A percentile compares a stretch with the other conserved stretches of the same genome.
Conservation (phyloP, 1,139 yeast genomes). For the Hanseniaspora sp. region DNA sequence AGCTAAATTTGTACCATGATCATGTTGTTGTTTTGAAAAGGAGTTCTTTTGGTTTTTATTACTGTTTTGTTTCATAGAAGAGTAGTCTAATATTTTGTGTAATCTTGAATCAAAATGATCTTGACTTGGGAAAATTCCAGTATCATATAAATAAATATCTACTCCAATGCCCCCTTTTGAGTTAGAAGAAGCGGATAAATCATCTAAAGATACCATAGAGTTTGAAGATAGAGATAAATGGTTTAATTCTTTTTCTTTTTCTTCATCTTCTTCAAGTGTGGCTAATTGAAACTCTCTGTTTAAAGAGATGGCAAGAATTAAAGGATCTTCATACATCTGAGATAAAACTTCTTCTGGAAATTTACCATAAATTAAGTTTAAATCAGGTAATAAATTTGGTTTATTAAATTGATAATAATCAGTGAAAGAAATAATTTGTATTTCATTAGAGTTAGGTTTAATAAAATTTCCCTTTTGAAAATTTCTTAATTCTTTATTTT, state of each 20-base stretch:
- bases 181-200: constrained; percentile 14
- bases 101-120: background rate
- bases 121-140: constrained; percentile 32
- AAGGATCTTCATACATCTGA: constrained; percentile 11
- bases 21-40: background rate
- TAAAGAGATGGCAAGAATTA: constrained; percentile 25
- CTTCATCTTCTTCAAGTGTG: constrained; percentile 17
- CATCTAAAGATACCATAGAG: background rate
- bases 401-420: background rate
- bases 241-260: background rate
- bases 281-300: constrained; percentile 26
- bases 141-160: constrained; percentile 36
- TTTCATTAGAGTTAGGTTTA: constrained; percentile 6
- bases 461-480: constrained; percentile 1
- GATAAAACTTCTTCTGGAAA: background rate
- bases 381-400: background rate
- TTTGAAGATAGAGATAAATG: background rate
- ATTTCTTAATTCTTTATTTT: background rate
- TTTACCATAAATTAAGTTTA: constrained; percentile 2
- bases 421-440: constrained; percentile 4
- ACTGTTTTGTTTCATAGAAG: constrained; percentile 23
- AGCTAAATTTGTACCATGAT: constrained; percentile 40
- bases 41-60: constrained; percentile 31
- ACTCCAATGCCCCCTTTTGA: constrained; percentile 35
- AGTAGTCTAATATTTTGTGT: constrained; percentile 28